Base-by-base conservation (phyloP, 768 basidiomycete genomes). In the Tulasnella sp. region DNA sequence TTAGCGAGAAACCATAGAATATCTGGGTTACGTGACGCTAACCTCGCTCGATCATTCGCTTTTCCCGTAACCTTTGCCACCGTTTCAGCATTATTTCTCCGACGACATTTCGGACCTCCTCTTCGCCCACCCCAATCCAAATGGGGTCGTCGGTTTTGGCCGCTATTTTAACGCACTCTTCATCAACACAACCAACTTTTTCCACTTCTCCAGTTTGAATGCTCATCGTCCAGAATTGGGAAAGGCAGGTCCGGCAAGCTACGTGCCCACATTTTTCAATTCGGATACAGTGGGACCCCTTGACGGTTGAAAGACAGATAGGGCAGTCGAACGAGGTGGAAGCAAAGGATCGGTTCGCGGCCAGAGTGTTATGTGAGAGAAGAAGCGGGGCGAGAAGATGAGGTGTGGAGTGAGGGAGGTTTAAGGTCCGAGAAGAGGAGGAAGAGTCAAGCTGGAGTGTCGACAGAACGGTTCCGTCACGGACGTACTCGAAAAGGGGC, bases 161-260 rank as follows among this genome's bases (percentile, higher is more conserved):
- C n/a, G 42, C 52, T 14, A 15, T 58, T 74, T 93, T 94, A n/a
- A 92, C 88, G 79, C 95, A 97, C 42, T 85, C 85, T 0, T 90
- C 89, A 80, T 93, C 91, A 0, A 95, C 92, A 81, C 95, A 97
- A 0, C 91, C 87, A 1, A 97, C 94, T 25, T 86, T 86, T 38
- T 85, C 86, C 17, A 94, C 84, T 76, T 91, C 90, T 8, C 95
- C 95, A 81, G 96, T 94, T 69, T 83, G 84, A 73, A 97, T 91
- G 79, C 91, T 91, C 71, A 94, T 81, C 64, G 87, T 86, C 94
- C 94, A 97, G 81, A 92, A 96, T 72, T 91, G 90, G 72, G 86
- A 85, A 36, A 97, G 82, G 81, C 95, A 97, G 9, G 86, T 82
- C n/a, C 89, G 88, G 81, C 95, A 97, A 82, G 95, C 96, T 15